Evolutionary conservation across 2,329 filamentous ascomycete genomes (phyloP), one percentile per base, ranked within the genome.

Genomic region (Xylariaceae sp.): DNA sequence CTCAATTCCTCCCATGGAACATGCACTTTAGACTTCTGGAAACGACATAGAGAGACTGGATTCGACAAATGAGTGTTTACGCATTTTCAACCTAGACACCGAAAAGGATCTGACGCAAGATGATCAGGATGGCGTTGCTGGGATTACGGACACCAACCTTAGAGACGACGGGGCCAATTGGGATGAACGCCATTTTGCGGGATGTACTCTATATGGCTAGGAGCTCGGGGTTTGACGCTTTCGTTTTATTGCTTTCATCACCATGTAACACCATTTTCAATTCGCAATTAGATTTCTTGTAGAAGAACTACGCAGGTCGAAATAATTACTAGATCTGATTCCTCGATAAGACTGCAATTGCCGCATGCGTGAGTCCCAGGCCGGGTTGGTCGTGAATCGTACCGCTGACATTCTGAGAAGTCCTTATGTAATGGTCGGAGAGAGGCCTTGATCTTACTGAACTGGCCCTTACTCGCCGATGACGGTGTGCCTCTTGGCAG

Each of bases 251-350:
- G 26, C 26, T 26, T 26, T 26, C 5, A 8, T 26, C 8, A 8
- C 8, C 26, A 26, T 26, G 26, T 40, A 58, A 43, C 45, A 51
- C 10, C 21, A 18, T 43, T 39, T 53, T 44, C 47, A 8, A 39
- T 55, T 58, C 45, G 47, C 13, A n/a, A 58, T 26, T 55, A 58
- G 55, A 58, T 43, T 47, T 12, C 42, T 55, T 55, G 47, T 58
- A 55, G 49, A 55, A 47, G 49, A 50, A 43, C 42, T 50, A 37
- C 53, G 41, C 30, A 21, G 37, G 32, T 55, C 37, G 29, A 19
- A 26, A 26, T 5, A 26, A 26, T 5, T 26, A 26, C 26, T 4
- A 26, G 26, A 26, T 26, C 26, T 26, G 26, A 26, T 8, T 26
- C 8, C 8, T 8, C 8, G 5, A 4, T 26, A 8, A 26, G 8